These are phyloP conservation scores for Cerrena zonata DNA, from an alignment of 1,284 basidiomycete species.

Conservation along the genomic window DNA sequence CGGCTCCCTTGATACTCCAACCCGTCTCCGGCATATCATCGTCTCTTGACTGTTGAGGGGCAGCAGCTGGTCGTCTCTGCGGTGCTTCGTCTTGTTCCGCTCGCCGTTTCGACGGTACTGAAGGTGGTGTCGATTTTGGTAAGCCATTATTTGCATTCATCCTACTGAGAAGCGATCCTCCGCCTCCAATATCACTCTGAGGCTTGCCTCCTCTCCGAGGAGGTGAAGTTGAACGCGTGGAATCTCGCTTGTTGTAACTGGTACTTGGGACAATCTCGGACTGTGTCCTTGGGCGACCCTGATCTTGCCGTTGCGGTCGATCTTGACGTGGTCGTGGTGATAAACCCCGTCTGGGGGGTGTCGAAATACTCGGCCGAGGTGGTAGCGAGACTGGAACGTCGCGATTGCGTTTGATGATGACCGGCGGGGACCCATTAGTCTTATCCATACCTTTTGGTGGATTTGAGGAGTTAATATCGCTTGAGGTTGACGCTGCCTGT, in stretches of 20 bases:
- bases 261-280: neutral
- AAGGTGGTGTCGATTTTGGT: neutral
- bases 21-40: slow-evolving; percentile 30
- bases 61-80: neutral
- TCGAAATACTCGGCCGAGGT: slow-evolving; percentile 4
- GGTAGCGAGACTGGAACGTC: slow-evolving; percentile 11
- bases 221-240: neutral
- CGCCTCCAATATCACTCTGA: slow-evolving; percentile 19
- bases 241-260: neutral
- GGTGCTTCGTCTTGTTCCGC: slow-evolving; percentile 12
- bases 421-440: slow-evolving; percentile 16
- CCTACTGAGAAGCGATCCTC: slow-evolving; percentile 41
- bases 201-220: neutral
- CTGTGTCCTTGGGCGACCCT: neutral
- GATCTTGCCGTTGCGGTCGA: neutral
- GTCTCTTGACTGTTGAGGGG: slow-evolving; percentile 18
- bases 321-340: neutral
- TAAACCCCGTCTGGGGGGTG: no score
- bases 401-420: slow-evolving; percentile 24
- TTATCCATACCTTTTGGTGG: slow-evolving; percentile 15
- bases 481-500: slow-evolving; percentile 15
- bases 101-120: slow-evolving; percentile 20
- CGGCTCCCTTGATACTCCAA: slow-evolving; percentile 55
- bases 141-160: slow-evolving; percentile 20
- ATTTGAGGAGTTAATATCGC: slow-evolving; percentile 12